Base-by-base conservation (phyloP, 108 stramenopile species). In the Cyclotella choctawhatcheeana region DNA sequence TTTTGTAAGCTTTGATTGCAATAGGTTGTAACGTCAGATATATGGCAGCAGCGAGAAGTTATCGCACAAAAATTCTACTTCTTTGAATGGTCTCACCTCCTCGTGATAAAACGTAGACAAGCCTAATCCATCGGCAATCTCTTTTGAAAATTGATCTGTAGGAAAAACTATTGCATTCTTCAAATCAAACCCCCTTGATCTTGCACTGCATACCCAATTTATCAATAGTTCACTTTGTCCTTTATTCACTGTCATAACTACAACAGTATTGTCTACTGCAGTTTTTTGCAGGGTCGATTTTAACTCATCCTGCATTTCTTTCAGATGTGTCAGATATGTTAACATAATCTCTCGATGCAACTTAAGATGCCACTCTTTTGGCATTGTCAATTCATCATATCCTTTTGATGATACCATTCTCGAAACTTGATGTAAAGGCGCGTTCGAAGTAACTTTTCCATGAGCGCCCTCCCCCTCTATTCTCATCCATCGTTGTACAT, bases 401-500 rank as follows among this genome's bases (percentile, higher is more conserved):
- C 84, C 87, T 5, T n/a, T 30, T 20, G 21, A 43, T 6, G 8
- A 1, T 17, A 68, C 65, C 34, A 13, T 45, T 58, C 69, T 70
- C 60, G 61, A 59, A 2, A 88, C 87, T 2, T 74, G 58, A 20
- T 71, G 55, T 22, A 92, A 50, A 5, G 85, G 86, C 4, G 61
- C 34, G 4, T 58, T 51, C 14, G 16, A 2, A 55, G 84, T 59
- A 12, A 82, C 21, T 10, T 60, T 40, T 25, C 65, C 65, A 33
- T 35, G 44, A 52, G 25, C 25, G n/a, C 59, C 51, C 3, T 59
- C 55, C 4, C 51, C 32, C 8, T 40, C 45, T 24, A 60, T 13
- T 72, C 85, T 73, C 83, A 83, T 81, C 59, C 71, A 81, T 26
- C 79, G 74, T 56, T 81, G 80, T 35, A 86, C 43, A 44, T 86